Percentiles rank a stretch among this genome's conserved stretches.
These are phyloP conservation scores for Schizosaccharomyces japonicus DNA, from an alignment of 805 yeast genomes.

Conservation along the genomic window DNA sequence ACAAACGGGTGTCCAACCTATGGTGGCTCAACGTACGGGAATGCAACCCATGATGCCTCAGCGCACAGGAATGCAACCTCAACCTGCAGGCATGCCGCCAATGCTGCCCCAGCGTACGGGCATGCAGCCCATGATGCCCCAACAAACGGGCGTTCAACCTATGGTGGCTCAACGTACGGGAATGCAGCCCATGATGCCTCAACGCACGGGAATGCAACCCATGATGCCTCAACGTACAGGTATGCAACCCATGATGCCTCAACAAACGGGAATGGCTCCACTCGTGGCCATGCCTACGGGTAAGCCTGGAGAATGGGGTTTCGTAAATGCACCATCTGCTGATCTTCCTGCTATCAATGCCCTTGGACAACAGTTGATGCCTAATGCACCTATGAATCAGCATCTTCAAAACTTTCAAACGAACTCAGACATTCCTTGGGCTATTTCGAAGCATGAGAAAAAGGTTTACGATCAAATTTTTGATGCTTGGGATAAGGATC, in stretches of 20 bases:
- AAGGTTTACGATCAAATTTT: conserved; percentile 68
- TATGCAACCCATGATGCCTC: conserved; percentile 22
- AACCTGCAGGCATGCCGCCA: too few relatives aligned
- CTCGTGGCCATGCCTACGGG: conserved; percentile 29
- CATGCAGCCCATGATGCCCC: conserved; percentile 12
- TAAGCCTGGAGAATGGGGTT: conserved; percentile 61
- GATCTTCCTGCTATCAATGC: conserved; percentile 20
- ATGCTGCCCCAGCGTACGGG: conserved; percentile 1
- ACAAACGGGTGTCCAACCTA: neutral
- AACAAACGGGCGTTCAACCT: conserved; percentile 19
- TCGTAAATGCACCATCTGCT: conserved; percentile 42
- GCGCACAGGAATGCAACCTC: neutral
- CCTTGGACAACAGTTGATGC: conserved; percentile 29
- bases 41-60: neutral
- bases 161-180: conserved; percentile 20
- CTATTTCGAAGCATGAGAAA: conserved; percentile 73
- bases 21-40: neutral
- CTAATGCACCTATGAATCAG: conserved; percentile 34
- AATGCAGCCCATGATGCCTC: conserved; percentile 16
- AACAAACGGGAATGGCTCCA: conserved; percentile 37
- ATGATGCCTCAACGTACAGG: conserved; percentile 20
- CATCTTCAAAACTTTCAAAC: conserved; percentile 24
- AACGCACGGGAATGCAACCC: conserved; percentile 19
- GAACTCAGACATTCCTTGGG: conserved; percentile 43
- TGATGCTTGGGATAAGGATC: conserved; percentile 55